Evolutionary conservation across 2,329 filamentous ascomycete species (phyloP).

Genomic region (Colletotrichum brevisporum): DNA sequence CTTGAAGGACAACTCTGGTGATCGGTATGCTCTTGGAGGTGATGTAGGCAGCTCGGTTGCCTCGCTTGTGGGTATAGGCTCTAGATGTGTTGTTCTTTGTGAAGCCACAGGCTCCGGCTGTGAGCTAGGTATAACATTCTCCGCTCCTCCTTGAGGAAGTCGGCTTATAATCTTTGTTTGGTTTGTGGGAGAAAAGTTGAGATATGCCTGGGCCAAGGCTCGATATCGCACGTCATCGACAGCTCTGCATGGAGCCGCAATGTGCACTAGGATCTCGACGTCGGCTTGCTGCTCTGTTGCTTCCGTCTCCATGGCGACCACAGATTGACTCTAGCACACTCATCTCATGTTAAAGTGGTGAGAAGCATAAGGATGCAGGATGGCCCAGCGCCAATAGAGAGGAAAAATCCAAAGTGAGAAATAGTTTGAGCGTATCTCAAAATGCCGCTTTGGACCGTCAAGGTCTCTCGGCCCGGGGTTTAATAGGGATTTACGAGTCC

Average conservation of each 20-base stretch:
- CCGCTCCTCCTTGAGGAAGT: not conserved
- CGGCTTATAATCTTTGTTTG: slow-evolving; percentile 29
- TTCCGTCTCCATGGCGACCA: slow-evolving; percentile 35
- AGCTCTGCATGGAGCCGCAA: slow-evolving; percentile 64
- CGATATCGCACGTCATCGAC: slow-evolving; percentile 65
- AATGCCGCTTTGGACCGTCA: not conserved
- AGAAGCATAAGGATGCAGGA: not conserved
- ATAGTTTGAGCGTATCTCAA: not conserved
- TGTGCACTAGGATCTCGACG: slow-evolving; percentile 70
- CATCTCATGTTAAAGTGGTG: slow-evolving; percentile 21
- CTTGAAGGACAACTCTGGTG: slow-evolving; percentile 32
- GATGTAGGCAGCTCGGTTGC: slow-evolving; percentile 28
- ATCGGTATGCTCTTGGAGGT: slow-evolving; percentile 5
- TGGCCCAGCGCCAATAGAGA: not conserved
- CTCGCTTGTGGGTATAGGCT: slow-evolving; percentile 24
- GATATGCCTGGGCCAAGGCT: slow-evolving; percentile 64
- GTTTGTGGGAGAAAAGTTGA: slow-evolving; percentile 58
- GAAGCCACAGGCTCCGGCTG: slow-evolving; percentile 13
- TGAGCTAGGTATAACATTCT: slow-evolving; percentile 22
- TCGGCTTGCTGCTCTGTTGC: slow-evolving; percentile 42
- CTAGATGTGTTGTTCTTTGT: slow-evolving; percentile 24
- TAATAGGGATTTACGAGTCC: not conserved
- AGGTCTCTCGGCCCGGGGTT: not conserved
- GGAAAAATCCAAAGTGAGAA: not conserved
- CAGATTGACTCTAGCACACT: not conserved